These are phyloP conservation scores for Vaucheria bursata DNA, from an alignment of 352 stramenopile species.

Conservation along the genomic window DNA sequence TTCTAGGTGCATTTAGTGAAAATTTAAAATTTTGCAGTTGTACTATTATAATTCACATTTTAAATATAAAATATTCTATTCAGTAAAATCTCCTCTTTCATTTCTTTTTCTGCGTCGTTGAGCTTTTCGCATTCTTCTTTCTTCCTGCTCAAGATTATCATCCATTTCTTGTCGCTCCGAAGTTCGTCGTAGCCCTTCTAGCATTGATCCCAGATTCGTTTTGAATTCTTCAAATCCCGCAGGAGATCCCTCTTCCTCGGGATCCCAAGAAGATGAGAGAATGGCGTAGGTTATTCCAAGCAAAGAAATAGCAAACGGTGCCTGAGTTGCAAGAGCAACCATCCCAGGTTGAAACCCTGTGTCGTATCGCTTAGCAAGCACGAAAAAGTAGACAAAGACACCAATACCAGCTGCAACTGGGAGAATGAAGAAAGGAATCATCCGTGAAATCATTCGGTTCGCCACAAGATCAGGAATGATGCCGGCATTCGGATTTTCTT, in stretches of 20 bases:
- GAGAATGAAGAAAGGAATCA: slow-evolving; percentile 41
- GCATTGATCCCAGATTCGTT: slow-evolving; percentile 30
- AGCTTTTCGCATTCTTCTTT: neutral
- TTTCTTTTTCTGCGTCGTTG: neutral
- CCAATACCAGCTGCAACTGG: slow-evolving; percentile 25
- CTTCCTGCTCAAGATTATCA: slow-evolving; percentile 1
- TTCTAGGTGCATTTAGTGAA: too few relatives aligned
- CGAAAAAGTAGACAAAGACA: slow-evolving; percentile 32
- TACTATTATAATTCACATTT: too few relatives aligned
- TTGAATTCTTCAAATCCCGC: slow-evolving; percentile 38
- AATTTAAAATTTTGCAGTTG: too few relatives aligned
- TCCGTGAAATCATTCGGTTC: slow-evolving; percentile 42
- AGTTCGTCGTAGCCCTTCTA: slow-evolving; percentile 29
- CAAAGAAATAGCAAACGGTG: slow-evolving; percentile 36
- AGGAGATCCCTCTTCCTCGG: slow-evolving; percentile 38
- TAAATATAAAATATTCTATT: too few relatives aligned
- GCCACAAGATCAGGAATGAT: slow-evolving; percentile 38
- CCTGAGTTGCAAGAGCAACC: too few relatives aligned
- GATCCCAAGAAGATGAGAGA: slow-evolving; percentile 42
- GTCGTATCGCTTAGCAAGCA: slow-evolving; percentile 40
- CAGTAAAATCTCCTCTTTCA: neutral
- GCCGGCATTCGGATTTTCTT: slow-evolving; percentile 32
- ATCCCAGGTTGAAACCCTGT: neutral
- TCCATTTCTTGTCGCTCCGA: slow-evolving; percentile 40
- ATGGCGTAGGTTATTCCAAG: slow-evolving; percentile 48